Conservation (phyloP, 148 eudicot genomes). For the Agrostemma githago region DNA sequence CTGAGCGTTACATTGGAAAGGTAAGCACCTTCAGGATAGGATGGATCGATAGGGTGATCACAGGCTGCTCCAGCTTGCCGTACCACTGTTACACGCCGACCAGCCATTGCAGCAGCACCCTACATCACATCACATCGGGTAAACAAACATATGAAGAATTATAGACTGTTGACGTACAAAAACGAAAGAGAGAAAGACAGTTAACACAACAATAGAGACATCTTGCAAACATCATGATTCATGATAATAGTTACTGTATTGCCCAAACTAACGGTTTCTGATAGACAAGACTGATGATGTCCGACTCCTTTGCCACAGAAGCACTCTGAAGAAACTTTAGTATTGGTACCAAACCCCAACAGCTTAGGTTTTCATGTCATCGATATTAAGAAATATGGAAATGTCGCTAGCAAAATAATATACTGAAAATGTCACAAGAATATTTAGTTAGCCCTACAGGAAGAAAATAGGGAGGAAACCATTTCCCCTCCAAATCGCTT, state of each 20-base stretch:
- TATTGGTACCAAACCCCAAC: background rate
- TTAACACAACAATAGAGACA: background rate
- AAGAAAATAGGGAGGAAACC: too few species aligned
- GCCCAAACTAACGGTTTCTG: background rate
- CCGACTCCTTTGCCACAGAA: background rate
- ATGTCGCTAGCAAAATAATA: too few species aligned
- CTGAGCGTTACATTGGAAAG: conserved; percentile 73
- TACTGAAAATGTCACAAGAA: too few species aligned
- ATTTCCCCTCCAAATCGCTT: too few species aligned
- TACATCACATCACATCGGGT: conserved; percentile 13
- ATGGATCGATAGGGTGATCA: conserved; percentile 92
- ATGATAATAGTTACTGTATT: background rate
- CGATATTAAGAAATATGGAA: too few species aligned
- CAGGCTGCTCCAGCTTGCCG: conserved; percentile 85
- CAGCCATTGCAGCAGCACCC: conserved; percentile 82
- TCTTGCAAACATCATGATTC: background rate
- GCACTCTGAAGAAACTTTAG: background rate
- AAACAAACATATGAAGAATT: background rate
- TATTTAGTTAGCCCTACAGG: too few species aligned
- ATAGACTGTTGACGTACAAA: background rate
- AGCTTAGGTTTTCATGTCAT: too few species aligned
- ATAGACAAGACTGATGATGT: background rate
- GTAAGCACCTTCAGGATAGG: conserved; percentile 88
- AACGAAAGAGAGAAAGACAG: background rate
- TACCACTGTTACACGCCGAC: conserved; percentile 57